phyloP scores from a whole-genome alignment of 164 flowering plant species.

The Liquidambar formosana region DNA sequence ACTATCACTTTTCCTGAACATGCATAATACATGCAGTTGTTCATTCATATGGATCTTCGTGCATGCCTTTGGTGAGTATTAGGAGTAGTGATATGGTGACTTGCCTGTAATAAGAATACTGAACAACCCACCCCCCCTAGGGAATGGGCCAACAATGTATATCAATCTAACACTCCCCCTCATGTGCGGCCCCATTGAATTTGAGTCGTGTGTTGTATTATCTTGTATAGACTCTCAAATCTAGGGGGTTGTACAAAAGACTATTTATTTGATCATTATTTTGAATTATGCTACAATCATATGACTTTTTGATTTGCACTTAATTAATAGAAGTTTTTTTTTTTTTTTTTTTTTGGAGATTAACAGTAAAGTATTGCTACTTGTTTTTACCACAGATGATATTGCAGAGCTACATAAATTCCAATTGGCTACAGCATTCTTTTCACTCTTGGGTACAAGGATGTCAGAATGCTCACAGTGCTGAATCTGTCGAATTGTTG shows the following conservation, averaged over 20 bases:
- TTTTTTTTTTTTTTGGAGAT: conserved; percentile 3
- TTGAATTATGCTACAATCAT: not conserved
- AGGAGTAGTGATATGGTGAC: too few relatives aligned
- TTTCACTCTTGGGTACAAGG: conserved; percentile 54
- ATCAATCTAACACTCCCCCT: too few relatives aligned
- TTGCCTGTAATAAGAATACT: too few relatives aligned
- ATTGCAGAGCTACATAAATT: conserved; percentile 46
- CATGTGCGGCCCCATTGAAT: too few relatives aligned
- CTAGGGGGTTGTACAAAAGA: not conserved
- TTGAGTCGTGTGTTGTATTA: too few relatives aligned
- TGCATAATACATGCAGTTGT: too few relatives aligned
- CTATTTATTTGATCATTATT: not conserved
- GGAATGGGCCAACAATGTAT: too few relatives aligned
- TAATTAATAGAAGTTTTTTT: not conserved
- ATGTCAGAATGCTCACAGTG: conserved; percentile 72
- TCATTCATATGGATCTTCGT: too few relatives aligned
- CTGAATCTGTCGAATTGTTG: conserved; percentile 74
- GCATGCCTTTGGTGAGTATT: too few relatives aligned
- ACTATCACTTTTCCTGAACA: too few relatives aligned
- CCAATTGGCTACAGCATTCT: conserved; percentile 67
- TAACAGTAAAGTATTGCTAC: conserved; percentile 5
- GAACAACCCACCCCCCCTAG: too few relatives aligned
- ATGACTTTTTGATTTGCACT: not conserved
- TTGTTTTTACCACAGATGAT: conserved; percentile 63
- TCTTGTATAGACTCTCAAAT: not conserved